Evolutionary conservation across 805 yeast genomes (phyloP), one percentile per base, ranked within the genome.

Genomic region (Yamadazyma takamatsuzukensis): DNA sequence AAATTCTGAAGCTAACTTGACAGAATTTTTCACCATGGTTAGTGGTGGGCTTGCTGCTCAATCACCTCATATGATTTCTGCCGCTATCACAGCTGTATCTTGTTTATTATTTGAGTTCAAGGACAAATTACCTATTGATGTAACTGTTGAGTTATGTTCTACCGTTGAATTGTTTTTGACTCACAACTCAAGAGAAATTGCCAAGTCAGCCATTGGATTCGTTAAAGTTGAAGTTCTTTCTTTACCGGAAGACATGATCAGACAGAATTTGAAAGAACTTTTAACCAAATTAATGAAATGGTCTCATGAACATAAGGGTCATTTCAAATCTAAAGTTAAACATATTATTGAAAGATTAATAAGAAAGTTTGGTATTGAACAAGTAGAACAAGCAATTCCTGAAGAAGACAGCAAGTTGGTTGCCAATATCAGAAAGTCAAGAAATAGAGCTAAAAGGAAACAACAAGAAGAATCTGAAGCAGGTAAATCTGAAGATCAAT

Each of bases 261-360:
- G 72, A 45, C 71, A 78, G 6, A 79, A 80, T 45, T 72, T 90
- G 48, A 70, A 70, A 21, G 79, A 74, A 8, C 61, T 93, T 32
- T 64, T 93, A 33, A 68, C 74, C 16, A 82, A 84, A 48, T 71
- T 93, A 49, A 69, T 93, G 74, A 78, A 79, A 40, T 89, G 97
- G 93, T 86, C 96, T 25, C 93, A 87, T 56, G 97, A 89, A 55
- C 97, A 90, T 60, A 86, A 87, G 51, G 94, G 95, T 29, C 96
- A 88, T 54, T 93, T 93, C 72, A 88, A 86, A 56, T 76, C 89
- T 10, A 90, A 86, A 59, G 90, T 93, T 22, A 86, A 87, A 64
- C 97, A 93, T 53, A 83, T 93, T 34, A 68, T 93, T 41, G 99
- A 93, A 69, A 76, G 97, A 48, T 67, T 93, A 50, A 76, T 90